Percentiles rank a stretch among this genome's conserved stretches.
phyloP scores from a whole-genome alignment of 2,329 filamentous ascomycete species.

The Trichoderma arundinaceum region DNA sequence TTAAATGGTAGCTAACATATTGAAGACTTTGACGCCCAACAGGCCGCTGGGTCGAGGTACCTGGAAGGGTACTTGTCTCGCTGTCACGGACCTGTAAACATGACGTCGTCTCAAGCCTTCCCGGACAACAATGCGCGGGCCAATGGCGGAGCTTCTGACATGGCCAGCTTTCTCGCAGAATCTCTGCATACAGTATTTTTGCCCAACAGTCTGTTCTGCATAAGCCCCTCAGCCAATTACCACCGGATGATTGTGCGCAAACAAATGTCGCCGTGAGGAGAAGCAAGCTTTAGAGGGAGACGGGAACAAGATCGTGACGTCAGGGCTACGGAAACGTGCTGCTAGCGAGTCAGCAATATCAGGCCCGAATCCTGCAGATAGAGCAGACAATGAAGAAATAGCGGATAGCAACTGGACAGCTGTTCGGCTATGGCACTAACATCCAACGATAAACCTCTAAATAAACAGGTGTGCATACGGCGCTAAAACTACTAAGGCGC shows the following conservation, averaged over 20 bases:
- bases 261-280: conserved; percentile 20
- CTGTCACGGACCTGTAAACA: conserved; percentile 23
- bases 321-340: neutral
- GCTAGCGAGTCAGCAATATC: neutral
- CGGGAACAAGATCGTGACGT: conserved; percentile 10
- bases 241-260: neutral
- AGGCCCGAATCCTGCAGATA: neutral
- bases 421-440: conserved; percentile 1
- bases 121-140: conserved; percentile 1
- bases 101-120: conserved; percentile 16
- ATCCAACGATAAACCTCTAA: neutral
- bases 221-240: neutral
- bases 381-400: neutral
- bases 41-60: neutral
- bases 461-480: neutral
- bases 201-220: conserved; percentile 24
- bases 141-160: conserved; percentile 27
- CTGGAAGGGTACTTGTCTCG: neutral
- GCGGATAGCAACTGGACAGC: conserved; percentile 1
- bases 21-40: conserved; percentile 7
- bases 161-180: conserved; percentile 24
- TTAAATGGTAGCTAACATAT: neutral
- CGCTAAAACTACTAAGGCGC: neutral
- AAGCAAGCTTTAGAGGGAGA: conserved; percentile 2
- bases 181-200: conserved; percentile 17